Percentiles rank a stretch among this genome's conserved stretches.
These are phyloP conservation scores for Dictyophora rubrovolvata DNA, from an alignment of 768 basidiomycete species.

Conservation along the genomic window DNA sequence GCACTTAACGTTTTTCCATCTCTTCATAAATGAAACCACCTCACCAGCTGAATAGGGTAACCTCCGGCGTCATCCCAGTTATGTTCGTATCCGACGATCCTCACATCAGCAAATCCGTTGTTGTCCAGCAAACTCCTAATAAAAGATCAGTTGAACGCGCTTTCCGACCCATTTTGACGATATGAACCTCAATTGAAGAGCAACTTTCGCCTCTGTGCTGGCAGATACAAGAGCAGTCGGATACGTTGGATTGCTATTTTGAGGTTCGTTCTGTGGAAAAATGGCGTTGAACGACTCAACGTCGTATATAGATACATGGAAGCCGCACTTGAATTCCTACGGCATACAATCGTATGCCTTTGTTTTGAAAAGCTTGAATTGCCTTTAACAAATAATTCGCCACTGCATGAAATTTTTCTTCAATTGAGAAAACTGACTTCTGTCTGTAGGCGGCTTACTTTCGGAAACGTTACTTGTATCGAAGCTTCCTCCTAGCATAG, in stretches of 20 bases:
- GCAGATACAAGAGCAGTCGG: constrained; percentile 51
- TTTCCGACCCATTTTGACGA: not conserved
- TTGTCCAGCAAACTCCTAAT: constrained; percentile 43
- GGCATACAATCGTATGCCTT: constrained; percentile 54
- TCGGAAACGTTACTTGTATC: constrained; percentile 33
- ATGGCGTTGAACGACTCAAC: not conserved
- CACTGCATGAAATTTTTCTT: constrained; percentile 3
- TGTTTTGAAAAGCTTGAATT: constrained; percentile 52
- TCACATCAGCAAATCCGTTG: constrained; percentile 47
- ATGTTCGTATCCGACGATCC: constrained; percentile 60
- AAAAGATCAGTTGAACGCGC: no score
- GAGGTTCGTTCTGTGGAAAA: constrained; percentile 38
- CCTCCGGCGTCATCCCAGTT: constrained; percentile 60
- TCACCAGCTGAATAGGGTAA: constrained; percentile 49
- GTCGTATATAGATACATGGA: not conserved
- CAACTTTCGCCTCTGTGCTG: constrained; percentile 48
- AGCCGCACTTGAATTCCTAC: constrained; percentile 40
- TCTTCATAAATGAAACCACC: constrained; percentile 6
- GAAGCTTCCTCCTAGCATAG: constrained; percentile 59
- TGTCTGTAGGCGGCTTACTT: constrained; percentile 28
- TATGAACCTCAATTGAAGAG: constrained; percentile 29
- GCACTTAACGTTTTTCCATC: no score
- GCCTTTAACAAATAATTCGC: constrained; percentile 62
- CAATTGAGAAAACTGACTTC: not conserved
- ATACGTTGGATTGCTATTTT: constrained; percentile 52